Conservation (phyloP, 495 filamentous ascomycete genomes). For the Xylaria palmicola region DNA sequence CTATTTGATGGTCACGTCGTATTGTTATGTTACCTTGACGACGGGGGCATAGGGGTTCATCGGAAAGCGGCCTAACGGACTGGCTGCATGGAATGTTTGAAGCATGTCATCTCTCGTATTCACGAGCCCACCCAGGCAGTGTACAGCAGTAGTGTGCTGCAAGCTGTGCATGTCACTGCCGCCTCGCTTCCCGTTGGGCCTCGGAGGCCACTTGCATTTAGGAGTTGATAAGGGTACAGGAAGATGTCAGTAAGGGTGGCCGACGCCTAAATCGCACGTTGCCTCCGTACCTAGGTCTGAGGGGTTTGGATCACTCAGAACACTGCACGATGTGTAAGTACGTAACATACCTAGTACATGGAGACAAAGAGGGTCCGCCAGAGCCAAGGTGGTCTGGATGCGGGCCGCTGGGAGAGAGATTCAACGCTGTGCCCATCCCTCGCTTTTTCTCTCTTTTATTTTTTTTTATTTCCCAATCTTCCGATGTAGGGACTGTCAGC, state of each 20-base stretch:
- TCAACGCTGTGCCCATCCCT: no score
- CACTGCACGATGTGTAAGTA: no score
- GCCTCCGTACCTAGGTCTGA: no score
- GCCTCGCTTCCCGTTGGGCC: not conserved
- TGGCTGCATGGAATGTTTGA: constrained; percentile 2
- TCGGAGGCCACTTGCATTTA: no score
- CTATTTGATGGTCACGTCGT: no score
- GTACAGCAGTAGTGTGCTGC: no score
- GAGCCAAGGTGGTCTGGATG: not conserved
- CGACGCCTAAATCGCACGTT: no score
- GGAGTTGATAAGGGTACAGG: no score
- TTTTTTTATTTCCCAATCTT: not conserved
- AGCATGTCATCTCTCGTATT: constrained; percentile 15
- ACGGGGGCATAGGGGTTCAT: not conserved
- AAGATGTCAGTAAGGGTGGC: no score
- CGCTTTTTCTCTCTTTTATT: not conserved
- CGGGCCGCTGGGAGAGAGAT: constrained; percentile 3
- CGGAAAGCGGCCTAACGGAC: constrained; percentile 1
- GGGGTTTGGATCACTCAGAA: no score
- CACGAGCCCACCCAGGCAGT: constrained; percentile 5
- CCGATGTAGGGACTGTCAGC: not conserved
- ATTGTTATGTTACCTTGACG: not conserved
- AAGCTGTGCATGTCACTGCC: not conserved
- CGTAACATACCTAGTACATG: no score
- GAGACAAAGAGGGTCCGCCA: constrained; percentile 7